Conservation (phyloP, 495 filamentous ascomycete species). For the Daldinia childiae region DNA sequence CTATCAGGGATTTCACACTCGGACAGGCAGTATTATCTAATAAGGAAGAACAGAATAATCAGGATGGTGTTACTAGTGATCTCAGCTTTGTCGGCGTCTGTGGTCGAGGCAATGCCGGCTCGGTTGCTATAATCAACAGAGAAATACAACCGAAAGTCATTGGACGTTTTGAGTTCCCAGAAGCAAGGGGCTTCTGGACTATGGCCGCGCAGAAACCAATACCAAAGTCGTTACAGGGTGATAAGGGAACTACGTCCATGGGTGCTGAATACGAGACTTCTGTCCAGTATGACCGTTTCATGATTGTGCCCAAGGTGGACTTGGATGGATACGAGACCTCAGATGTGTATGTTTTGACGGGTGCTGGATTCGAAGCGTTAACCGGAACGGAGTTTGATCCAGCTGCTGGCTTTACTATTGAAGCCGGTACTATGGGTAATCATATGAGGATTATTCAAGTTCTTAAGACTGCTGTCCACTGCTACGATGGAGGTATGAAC, state of each 20-base stretch:
- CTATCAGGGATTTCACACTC: slow-evolving; percentile 68
- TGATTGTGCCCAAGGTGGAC: slow-evolving; percentile 72
- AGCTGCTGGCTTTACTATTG: slow-evolving; percentile 82
- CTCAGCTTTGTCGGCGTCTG: slow-evolving; percentile 77
- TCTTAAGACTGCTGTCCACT: slow-evolving; percentile 81
- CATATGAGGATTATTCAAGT: slow-evolving; percentile 85
- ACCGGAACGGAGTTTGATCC: slow-evolving; percentile 85
- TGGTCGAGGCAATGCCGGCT: slow-evolving; percentile 74
- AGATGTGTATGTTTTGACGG: slow-evolving; percentile 68
- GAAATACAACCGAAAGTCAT: slow-evolving; percentile 74
- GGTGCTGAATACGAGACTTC: slow-evolving; percentile 60
- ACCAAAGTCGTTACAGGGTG: slow-evolving; percentile 61
- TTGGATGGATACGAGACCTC: slow-evolving; percentile 66
- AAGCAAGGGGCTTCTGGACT: slow-evolving; percentile 71
- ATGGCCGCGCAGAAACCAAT: slow-evolving; percentile 67
- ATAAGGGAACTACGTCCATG: slow-evolving; percentile 58
- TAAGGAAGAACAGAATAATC: slow-evolving; percentile 55
- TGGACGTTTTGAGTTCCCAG: slow-evolving; percentile 68
- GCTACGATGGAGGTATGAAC: slow-evolving; percentile 83
- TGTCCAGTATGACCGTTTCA: slow-evolving; percentile 71
- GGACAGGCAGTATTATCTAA: slow-evolving; percentile 35
- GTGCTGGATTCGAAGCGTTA: slow-evolving; percentile 70
- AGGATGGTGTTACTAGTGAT: slow-evolving; percentile 58
- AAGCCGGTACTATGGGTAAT: slow-evolving; percentile 78
- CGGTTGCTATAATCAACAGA: slow-evolving; percentile 76